Conservation (phyloP, 2,329 filamentous ascomycete species). For the Trichoderma cornu-damae region DNA sequence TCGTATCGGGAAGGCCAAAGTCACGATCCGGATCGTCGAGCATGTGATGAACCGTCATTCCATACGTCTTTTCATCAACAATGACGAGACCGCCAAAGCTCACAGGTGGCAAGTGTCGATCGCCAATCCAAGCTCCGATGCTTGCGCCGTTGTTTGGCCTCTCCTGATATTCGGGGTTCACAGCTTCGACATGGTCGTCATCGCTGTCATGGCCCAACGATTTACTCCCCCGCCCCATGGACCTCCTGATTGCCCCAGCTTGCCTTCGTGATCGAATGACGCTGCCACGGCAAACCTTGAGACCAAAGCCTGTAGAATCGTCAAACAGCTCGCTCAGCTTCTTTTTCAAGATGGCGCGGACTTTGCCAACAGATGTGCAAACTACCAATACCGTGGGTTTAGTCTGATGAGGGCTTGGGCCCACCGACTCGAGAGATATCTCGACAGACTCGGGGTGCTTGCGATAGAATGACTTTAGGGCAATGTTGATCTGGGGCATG, state of each 20-base stretch:
- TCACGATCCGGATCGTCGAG: conserved; percentile 64
- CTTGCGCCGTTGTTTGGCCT: conserved; percentile 80
- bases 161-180: conserved; percentile 73
- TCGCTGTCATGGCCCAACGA: conserved; percentile 33
- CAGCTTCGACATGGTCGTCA: conserved; percentile 38
- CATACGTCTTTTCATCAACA: conserved; percentile 78
- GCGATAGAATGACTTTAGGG: conserved; percentile 64
- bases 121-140: conserved; percentile 83
- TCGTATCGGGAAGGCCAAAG: conserved; percentile 28
- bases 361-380: conserved; percentile 68
- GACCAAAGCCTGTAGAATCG: conserved; percentile 52
- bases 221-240: conserved; percentile 27
- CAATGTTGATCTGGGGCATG: conserved; percentile 68
- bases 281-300: conserved; percentile 68
- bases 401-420: conserved; percentile 60
- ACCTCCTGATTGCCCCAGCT: conserved; percentile 28
- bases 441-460: conserved; percentile 72
- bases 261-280: conserved; percentile 56
- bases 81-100: conserved; percentile 85
- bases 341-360: conserved; percentile 65
- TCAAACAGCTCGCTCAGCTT: conserved; percentile 63
- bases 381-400: conserved; percentile 71
- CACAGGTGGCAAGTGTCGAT: conserved; percentile 82
- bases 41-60: conserved; percentile 97
- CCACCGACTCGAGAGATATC: conserved; percentile 70